These are phyloP conservation scores for Rhodotorula sp. DNA, from an alignment of 1,284 basidiomycete species.

Conservation along the genomic window DNA sequence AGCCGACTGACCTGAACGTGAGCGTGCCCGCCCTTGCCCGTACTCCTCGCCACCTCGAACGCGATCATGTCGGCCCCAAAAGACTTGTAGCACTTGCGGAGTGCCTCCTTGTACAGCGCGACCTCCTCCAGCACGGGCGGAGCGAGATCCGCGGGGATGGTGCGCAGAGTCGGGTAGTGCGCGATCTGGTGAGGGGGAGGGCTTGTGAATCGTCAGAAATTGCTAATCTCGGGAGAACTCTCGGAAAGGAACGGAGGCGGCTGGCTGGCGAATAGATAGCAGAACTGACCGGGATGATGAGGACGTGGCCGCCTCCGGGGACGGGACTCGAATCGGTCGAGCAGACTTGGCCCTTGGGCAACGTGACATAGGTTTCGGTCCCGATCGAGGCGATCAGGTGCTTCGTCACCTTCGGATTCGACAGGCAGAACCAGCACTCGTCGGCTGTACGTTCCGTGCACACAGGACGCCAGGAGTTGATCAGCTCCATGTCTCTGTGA, in stretches of 20 bases:
- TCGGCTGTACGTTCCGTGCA: constrained; percentile 65
- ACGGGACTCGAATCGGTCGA: constrained; percentile 56
- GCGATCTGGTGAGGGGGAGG: constrained; percentile 39
- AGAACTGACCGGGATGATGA: constrained; percentile 52
- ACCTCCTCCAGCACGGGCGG: constrained; percentile 76
- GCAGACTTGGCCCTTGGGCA: constrained; percentile 88
- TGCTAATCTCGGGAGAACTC: background rate
- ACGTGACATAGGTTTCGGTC: constrained; percentile 83
- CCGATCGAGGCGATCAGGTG: constrained; percentile 93
- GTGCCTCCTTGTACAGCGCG: constrained; percentile 73
- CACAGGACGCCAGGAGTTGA: no score
- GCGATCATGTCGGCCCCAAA: constrained; percentile 67
- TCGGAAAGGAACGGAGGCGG: background rate
- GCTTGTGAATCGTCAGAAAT: background rate
- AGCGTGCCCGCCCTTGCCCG: constrained; percentile 83
- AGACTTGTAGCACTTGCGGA: constrained; percentile 69
- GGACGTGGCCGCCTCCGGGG: constrained; percentile 88
- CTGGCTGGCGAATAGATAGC: background rate
- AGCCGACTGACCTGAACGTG: constrained; percentile 59
- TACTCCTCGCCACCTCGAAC: constrained; percentile 77
- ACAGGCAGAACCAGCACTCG: constrained; percentile 94
- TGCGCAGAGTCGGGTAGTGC: constrained; percentile 63
- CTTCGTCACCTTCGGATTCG: constrained; percentile 86
- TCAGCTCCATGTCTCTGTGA: no score
- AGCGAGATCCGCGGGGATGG: constrained; percentile 72